Evolutionary conservation across 768 basidiomycete genomes (phyloP).

Genomic region (Boletus insuetus): DNA sequence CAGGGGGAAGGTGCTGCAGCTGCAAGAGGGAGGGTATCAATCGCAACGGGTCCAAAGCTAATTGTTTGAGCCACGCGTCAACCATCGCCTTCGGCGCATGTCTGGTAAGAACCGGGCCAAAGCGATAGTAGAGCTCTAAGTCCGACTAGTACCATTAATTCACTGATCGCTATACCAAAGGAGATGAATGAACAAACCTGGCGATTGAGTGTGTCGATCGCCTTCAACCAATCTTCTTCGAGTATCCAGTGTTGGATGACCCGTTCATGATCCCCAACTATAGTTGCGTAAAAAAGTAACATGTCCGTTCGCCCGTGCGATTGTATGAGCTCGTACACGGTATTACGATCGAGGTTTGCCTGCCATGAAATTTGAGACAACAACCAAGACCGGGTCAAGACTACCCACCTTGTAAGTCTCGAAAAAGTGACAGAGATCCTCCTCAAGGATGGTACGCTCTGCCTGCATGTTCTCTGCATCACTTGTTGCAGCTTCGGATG

Average conservation of each 20-base stretch:
- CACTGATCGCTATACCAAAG: neutral
- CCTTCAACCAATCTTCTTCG: slow-evolving; percentile 90
- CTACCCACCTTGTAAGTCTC: slow-evolving; percentile 83
- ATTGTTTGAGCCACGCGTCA: slow-evolving; percentile 87
- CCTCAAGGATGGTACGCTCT: slow-evolving; percentile 82
- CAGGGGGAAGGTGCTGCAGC: slow-evolving; percentile 67
- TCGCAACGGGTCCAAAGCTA: slow-evolving; percentile 73
- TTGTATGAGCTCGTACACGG: slow-evolving; percentile 90
- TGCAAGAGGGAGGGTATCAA: slow-evolving; percentile 88
- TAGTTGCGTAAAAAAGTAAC: slow-evolving; percentile 83
- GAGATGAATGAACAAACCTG: slow-evolving; percentile 51
- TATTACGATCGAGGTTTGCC: slow-evolving; percentile 80
- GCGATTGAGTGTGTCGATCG: slow-evolving; percentile 84
- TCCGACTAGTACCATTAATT: slow-evolving; percentile 51
- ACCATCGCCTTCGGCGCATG: slow-evolving; percentile 87
- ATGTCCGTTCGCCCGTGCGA: slow-evolving; percentile 92
- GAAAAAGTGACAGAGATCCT: slow-evolving; percentile 90
- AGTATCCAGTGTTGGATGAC: slow-evolving; percentile 91
- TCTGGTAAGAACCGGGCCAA: slow-evolving; percentile 83
- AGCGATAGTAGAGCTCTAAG: slow-evolving; percentile 89
- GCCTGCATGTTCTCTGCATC: slow-evolving; percentile 83
- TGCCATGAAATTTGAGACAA: slow-evolving; percentile 29
- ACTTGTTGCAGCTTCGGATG: slow-evolving; percentile 76
- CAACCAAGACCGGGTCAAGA: neutral
- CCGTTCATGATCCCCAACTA: slow-evolving; percentile 76